Evolutionary conservation across 2,329 filamentous ascomycete genomes (phyloP).

Genomic region (Fusarium tupiense): DNA sequence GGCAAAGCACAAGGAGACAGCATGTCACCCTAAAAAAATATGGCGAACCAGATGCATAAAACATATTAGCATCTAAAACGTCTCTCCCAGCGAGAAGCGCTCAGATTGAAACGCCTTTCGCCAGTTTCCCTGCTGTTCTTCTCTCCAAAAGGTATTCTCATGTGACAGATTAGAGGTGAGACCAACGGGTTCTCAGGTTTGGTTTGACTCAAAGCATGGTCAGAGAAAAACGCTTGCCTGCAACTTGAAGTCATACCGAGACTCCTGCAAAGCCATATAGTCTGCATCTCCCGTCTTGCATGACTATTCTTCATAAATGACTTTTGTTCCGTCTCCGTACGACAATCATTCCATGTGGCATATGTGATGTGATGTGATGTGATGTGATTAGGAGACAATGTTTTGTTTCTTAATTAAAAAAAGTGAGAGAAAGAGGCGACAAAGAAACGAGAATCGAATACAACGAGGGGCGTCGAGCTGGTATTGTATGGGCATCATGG

Average conservation of each 20-base stretch:
- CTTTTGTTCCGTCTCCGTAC: constrained; percentile 46
- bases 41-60: constrained; percentile 43
- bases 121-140: constrained; percentile 34
- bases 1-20: constrained; percentile 9
- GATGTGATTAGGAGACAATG: constrained; percentile 47
- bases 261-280: constrained; percentile 42
- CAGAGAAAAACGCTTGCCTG: constrained; percentile 25
- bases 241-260: constrained; percentile 28
- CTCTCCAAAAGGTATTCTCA: constrained; percentile 32
- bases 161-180: constrained; percentile 27
- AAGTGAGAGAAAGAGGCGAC: constrained; percentile 49
- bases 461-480: constrained; percentile 65
- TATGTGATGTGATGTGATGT: constrained; percentile 40
- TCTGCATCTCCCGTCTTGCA: constrained; percentile 47
- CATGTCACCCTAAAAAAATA: constrained; percentile 42
- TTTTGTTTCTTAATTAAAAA: constrained; percentile 52
- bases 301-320: constrained; percentile 51
- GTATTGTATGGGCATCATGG: constrained; percentile 69
- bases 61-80: constrained; percentile 36
- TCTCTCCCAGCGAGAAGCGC: constrained; percentile 22
- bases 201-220: constrained; percentile 11
- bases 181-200: constrained; percentile 8
- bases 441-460: constrained; percentile 56
- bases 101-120: constrained; percentile 29
- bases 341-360: constrained; percentile 48